Evolutionary conservation across 2,329 filamentous ascomycete species (phyloP).

Genomic region (Fusarium sp.): DNA sequence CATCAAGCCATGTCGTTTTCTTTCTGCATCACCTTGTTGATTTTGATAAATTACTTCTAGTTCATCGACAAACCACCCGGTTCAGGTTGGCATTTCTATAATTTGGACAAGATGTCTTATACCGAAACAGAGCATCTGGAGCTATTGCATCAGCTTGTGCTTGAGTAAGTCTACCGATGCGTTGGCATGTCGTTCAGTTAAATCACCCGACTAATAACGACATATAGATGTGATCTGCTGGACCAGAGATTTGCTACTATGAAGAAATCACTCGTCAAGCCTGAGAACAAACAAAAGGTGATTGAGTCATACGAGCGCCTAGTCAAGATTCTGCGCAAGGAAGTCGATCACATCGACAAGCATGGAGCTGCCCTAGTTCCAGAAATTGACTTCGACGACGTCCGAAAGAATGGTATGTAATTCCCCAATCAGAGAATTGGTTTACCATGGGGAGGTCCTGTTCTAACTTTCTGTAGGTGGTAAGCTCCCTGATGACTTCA

Average conservation of each 20-base stretch:
- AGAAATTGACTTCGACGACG: neutral
- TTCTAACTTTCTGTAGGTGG: neutral
- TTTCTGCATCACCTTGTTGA: neutral
- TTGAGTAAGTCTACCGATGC: neutral
- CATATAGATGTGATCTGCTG: neutral
- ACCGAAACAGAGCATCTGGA: neutral
- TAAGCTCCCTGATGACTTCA: neutral
- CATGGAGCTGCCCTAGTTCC: neutral
- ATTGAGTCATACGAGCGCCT: neutral
- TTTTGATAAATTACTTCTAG: accelerated
- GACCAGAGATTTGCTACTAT: neutral
- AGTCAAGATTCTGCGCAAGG: neutral
- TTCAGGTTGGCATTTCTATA: too few relatives aligned
- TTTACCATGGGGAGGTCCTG: accelerated
- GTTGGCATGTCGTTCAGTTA: accelerated
- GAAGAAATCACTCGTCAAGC: neutral
- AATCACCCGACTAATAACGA: neutral
- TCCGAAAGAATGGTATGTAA: neutral
- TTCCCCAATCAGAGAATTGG: neutral
- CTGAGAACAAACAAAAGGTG: neutral
- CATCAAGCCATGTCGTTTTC: neutral
- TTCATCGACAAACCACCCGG: accelerated
- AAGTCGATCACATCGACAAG: neutral
- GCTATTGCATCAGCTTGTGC: neutral
- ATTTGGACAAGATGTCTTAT: neutral